phyloP scores from a whole-genome alignment of 768 basidiomycete genomes.

The Rhodotorula sphaerocarpa region DNA sequence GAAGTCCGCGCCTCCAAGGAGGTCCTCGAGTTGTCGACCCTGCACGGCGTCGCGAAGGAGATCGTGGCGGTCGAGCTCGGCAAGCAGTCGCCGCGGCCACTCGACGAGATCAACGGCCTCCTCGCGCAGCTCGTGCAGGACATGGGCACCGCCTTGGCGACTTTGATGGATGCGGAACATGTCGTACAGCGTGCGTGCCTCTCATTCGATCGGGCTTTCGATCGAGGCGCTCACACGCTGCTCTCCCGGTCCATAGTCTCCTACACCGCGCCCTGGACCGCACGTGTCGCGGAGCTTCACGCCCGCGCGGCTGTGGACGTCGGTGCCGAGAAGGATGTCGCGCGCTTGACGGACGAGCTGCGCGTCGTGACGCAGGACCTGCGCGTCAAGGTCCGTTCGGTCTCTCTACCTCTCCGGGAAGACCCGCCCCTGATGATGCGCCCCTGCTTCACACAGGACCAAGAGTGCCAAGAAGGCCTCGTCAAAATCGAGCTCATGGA shows the following conservation, averaged over 20 bases:
- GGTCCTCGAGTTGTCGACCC: constrained; percentile 63
- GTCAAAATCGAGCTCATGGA: constrained; percentile 96
- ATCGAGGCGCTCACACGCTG: too few relatives aligned
- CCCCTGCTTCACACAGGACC: constrained; percentile 66
- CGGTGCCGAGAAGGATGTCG: constrained; percentile 82
- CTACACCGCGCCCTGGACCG: constrained; percentile 74
- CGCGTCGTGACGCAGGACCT: constrained; percentile 75
- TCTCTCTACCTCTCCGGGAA: background rate
- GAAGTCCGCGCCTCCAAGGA: constrained; percentile 71
- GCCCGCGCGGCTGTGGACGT: constrained; percentile 72
- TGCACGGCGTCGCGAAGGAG: constrained; percentile 64
- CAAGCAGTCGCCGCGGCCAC: constrained; percentile 29
- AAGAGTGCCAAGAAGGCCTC: constrained; percentile 71
- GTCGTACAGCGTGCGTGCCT: constrained; percentile 63
- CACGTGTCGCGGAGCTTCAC: constrained; percentile 72
- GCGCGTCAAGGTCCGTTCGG: constrained; percentile 50
- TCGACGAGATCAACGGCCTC: constrained; percentile 43
- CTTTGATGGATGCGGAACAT: constrained; percentile 65
- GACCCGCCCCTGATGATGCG: too few relatives aligned
- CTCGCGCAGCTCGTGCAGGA: constrained; percentile 65
- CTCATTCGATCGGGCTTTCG: too few relatives aligned
- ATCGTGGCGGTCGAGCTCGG: constrained; percentile 58
- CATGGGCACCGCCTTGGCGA: constrained; percentile 60
- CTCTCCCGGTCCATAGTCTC: too few relatives aligned
- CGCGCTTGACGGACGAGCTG: constrained; percentile 79